Base-by-base conservation (phyloP, 352 stramenopile genomes). In the Globisporangium iwayamae region DNA sequence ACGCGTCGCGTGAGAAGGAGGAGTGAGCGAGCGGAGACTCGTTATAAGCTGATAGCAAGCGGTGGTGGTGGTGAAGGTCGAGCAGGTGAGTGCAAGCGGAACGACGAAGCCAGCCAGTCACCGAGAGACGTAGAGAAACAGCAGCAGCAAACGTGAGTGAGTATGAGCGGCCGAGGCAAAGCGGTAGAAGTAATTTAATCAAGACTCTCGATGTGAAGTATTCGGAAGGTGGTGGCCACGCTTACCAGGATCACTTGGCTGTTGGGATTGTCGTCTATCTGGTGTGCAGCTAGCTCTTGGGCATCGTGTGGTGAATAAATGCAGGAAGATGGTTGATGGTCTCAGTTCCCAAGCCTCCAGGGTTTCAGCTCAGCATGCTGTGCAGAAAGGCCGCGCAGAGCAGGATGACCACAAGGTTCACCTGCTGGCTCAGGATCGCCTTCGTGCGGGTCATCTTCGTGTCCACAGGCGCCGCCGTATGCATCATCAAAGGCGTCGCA, bases 351-450 rank as follows among this genome's bases (percentile, higher is more conserved):
- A 25, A 7, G 4, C 32, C 25, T 41, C 36, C 7, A 48, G 28
- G 14, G 16, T 13, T 28, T 55, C 32, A 61, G 38, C 38, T 47
- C 30, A 47, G 22, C 46, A 56, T 47, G 38, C 28, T 52, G 20
- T 56, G 56, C 56, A 64, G 3, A 38, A 60, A 63, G n/a, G 38
- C 20, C 28, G 48, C 48, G 30, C 57, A 63, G 56, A 69, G 39
- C 28, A 59, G 30, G 22, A 64, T 22, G 38, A 69, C 45, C 20
- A 74, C 51, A 32, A 75, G n/a, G 52, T 75, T 62, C 55, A 64
- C 46, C 58, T 75, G 68, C 39, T 68, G 47, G 18, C 58, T 32
- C 30, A 74, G 10, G 6, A 67, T 41, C 22, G 50, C 20, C 43
- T 69, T 64, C 18, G 36, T 25, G 8, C 30, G 50, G 30, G 11